Conservation (phyloP, 2,329 filamentous ascomycete genomes). For the Colletotrichum magnum region DNA sequence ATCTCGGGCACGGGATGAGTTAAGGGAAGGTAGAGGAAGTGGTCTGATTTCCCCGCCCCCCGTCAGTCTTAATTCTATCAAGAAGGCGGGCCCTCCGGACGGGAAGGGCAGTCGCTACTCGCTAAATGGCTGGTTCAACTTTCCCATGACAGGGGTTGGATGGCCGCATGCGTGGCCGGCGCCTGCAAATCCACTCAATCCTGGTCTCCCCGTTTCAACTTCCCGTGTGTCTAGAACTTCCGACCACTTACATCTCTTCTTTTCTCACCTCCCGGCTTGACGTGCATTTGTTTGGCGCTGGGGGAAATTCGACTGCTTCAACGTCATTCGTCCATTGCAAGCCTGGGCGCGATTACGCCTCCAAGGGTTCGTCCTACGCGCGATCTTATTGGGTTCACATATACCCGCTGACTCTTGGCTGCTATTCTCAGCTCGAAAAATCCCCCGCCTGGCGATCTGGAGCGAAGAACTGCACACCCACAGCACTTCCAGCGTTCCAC, state of each 20-base stretch:
- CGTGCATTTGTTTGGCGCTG: constrained; percentile 36
- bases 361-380: constrained; percentile 2
- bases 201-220: background rate
- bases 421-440: constrained; percentile 28
- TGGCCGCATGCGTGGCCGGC: constrained; percentile 34
- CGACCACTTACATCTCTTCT: constrained; percentile 8
- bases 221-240: background rate
- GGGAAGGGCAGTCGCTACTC: constrained; percentile 4
- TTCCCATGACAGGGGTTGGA: background rate
- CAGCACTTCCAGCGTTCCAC: background rate
- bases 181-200: constrained; percentile 39
- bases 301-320: background rate
- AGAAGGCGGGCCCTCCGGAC: constrained; percentile 9
- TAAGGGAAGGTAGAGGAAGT: constrained; percentile 14
- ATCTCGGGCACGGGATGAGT: background rate
- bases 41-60: constrained; percentile 40
- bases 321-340: constrained; percentile 10
- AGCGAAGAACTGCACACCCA: constrained; percentile 7
- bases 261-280: constrained; percentile 4
- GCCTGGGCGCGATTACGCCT: constrained; percentile 4
- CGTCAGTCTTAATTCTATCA: background rate
- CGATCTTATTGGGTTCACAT: constrained; percentile 27
- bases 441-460: constrained; percentile 27
- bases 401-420: constrained; percentile 25
- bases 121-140: constrained; percentile 23